Evolutionary conservation across 148 eudicot genomes (phyloP).

Genomic region (Nepenthes gracilis): DNA sequence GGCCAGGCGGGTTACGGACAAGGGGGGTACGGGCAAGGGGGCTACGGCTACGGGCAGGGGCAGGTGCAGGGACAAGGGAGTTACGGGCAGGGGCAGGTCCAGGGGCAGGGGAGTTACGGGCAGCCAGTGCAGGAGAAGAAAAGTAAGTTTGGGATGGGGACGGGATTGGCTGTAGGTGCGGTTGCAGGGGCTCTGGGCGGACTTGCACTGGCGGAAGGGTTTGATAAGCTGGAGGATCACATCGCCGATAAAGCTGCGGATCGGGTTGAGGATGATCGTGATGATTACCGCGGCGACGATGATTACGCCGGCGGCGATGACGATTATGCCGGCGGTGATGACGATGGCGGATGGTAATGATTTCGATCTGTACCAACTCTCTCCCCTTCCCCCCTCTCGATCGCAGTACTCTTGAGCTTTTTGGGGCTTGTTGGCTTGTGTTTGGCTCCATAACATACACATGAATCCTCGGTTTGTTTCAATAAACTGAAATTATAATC

Average conservation of each 20-base stretch:
- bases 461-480: too few species aligned
- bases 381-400: too few species aligned
- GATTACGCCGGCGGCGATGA: slow-evolving; percentile 15
- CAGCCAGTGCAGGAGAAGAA: slow-evolving; percentile 25
- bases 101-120: slow-evolving; percentile 13
- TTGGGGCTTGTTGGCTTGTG: too few species aligned
- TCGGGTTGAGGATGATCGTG: slow-evolving; percentile 38
- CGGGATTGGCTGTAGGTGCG: slow-evolving; percentile 63
- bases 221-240: slow-evolving; percentile 35
- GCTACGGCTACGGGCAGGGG: slow-evolving; percentile 18
- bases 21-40: slow-evolving; percentile 8
- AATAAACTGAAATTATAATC: too few species aligned
- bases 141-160: slow-evolving; percentile 35
- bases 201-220: slow-evolving; percentile 37
- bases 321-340: not conserved
- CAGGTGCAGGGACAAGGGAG: slow-evolving; percentile 10
- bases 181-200: slow-evolving; percentile 52
- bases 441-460: too few species aligned
- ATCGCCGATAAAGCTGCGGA: slow-evolving; percentile 44
- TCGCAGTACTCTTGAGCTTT: too few species aligned
- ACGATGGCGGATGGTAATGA: not conserved
- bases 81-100: slow-evolving; percentile 19
- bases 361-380: too few species aligned
- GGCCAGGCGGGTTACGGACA: slow-evolving; percentile 9
- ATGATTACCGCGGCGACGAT: slow-evolving; percentile 11